Conservation (phyloP, 108 stramenopile species). For the Conticribra weissflogii region DNA sequence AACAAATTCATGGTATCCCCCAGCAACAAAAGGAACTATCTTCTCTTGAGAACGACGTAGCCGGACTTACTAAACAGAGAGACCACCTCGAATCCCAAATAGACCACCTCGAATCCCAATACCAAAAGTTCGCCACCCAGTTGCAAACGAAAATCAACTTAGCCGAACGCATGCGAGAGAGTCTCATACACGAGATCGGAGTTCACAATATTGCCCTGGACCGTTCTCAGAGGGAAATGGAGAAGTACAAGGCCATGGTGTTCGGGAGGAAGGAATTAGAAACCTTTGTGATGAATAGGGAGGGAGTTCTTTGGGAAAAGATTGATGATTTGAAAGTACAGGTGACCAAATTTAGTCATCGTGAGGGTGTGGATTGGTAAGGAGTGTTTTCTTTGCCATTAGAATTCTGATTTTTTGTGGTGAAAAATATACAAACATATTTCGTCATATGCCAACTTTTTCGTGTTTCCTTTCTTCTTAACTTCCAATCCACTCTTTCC, state of each 20-base stretch:
- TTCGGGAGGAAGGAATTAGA: slow-evolving; percentile 24
- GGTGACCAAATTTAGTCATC: slow-evolving; percentile 46
- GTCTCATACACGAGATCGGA: background rate
- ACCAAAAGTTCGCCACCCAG: background rate
- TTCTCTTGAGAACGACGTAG: background rate
- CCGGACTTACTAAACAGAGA: background rate
- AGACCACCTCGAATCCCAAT: background rate
- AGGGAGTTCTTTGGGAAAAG: slow-evolving; percentile 57
- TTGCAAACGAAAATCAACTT: background rate
- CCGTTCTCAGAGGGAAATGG: slow-evolving; percentile 1
- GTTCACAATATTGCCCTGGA: background rate
- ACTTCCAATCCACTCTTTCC: too few species aligned
- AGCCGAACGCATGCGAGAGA: background rate
- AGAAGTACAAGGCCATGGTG: slow-evolving; percentile 21
- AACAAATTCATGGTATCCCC: too few species aligned
- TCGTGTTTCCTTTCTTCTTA: background rate
- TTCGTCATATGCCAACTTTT: background rate
- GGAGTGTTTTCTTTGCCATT: slow-evolving; percentile 17
- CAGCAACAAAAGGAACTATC: background rate
- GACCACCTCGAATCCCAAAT: too few species aligned
- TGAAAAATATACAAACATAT: background rate
- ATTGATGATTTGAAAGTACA: slow-evolving; percentile 45
- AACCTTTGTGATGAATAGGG: slow-evolving; percentile 36
- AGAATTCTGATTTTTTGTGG: background rate
- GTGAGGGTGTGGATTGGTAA: slow-evolving; percentile 66